These are phyloP conservation scores for Pilatotrama ljubarskyi DNA, from an alignment of 768 basidiomycete genomes.

Conservation along the genomic window DNA sequence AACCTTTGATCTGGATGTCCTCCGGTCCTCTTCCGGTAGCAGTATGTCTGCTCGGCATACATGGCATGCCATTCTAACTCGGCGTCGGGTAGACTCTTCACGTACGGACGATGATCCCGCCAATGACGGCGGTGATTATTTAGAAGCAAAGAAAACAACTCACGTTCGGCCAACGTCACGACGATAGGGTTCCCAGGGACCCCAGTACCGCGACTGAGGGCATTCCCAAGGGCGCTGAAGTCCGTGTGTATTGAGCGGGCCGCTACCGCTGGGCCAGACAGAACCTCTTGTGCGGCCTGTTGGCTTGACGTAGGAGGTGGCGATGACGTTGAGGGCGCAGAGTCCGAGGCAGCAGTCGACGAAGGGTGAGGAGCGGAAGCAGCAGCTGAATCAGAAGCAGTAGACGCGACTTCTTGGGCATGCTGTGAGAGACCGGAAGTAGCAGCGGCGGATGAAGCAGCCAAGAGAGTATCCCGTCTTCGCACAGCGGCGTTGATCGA, in stretches of 20 bases:
- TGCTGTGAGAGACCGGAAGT: constrained; percentile 2
- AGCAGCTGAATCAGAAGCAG: constrained; percentile 20
- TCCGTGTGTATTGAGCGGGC: constrained; percentile 28
- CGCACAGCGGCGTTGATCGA: constrained; percentile 67
- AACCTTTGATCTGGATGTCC: not conserved
- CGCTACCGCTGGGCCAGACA: constrained; percentile 23
- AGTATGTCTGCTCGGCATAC: not conserved
- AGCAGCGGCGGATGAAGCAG: constrained; percentile 26
- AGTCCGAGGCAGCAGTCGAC: constrained; percentile 2
- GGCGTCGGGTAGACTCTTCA: not conserved
- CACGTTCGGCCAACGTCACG: constrained; percentile 82
- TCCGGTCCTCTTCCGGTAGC: not conserved
- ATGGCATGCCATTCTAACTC: not conserved
- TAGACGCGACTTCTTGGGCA: constrained; percentile 5
- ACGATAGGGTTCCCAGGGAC: constrained; percentile 64
- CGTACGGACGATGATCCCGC: no score
- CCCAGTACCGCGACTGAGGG: constrained; percentile 44
- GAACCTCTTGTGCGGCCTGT: constrained; percentile 43
- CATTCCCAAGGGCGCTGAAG: constrained; percentile 45
- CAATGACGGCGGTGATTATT: not conserved
- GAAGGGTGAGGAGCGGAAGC: constrained; percentile 21
- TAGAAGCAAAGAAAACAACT: constrained; percentile 32
- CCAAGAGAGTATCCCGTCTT: constrained; percentile 64
- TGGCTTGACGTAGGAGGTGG: constrained; percentile 36
- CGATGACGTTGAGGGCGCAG: constrained; percentile 5